Base-by-base conservation (phyloP, 805 yeast species). In the Ogataea ramenticola region DNA sequence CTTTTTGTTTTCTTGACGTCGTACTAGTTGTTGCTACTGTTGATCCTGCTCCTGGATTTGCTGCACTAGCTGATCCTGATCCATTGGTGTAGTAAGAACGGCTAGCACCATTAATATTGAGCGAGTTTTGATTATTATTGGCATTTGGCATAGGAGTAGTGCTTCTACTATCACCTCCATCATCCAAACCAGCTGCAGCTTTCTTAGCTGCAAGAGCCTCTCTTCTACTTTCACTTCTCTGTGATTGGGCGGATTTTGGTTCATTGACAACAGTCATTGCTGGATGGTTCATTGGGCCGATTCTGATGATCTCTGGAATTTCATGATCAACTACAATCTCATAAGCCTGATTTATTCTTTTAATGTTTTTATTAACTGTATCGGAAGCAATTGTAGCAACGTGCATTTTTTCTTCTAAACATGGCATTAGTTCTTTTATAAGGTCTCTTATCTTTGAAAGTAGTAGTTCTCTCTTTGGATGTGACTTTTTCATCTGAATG, bases 321-420 rank as follows among this genome's bases (percentile, higher is more conserved):
- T 93, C 99, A 54, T 75, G 70, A 54, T 80, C 79, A 45, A 74
- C 68, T 39, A 83, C 65, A 22, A 91, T 84, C 40, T 84, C 85
- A 67, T 79, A 90, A 57, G 86, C 95, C 52, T 83, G 78, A 57
- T 90, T 86, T 50, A 93, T 72, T 42, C 97, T 71, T 42, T 71
- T 73, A 44, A 87, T 65, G 55, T 87, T 85, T 46, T 81, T 78
- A 27, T 72, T 66, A 39, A 89, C 73, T 12, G 82, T 74, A 53
- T 90, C 97, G 27, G 86, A 75, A 20, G 97, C 96, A 34, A 87
- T 82, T 1, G 91, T 82, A 4, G 97, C 91, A 36, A 93, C 96
- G 61, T 91, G 97, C 95, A 93, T 88, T 64, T 93, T 93, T 61
- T 93, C 97, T 60, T 91, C 98, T 44, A 91, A 65, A 48, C 96